Evolutionary conservation across 352 stramenopile species (phyloP).

Genomic region (Phytophthora litchii): DNA sequence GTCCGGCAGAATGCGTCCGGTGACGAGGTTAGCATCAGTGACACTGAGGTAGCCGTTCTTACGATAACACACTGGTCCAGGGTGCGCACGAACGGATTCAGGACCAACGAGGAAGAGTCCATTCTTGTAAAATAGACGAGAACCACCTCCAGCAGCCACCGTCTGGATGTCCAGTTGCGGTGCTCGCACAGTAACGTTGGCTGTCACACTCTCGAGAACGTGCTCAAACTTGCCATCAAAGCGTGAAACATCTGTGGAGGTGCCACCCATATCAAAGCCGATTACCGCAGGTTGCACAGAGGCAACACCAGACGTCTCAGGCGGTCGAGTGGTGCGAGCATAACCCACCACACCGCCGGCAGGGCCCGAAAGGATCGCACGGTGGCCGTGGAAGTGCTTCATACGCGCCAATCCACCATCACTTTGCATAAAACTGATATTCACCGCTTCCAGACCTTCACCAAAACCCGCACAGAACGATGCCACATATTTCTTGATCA

Average conservation of each 20-base stretch:
- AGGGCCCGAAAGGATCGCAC: constrained; percentile 94
- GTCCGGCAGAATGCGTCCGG: constrained; percentile 95
- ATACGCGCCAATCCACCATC: constrained; percentile 97
- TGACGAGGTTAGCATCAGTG: constrained; percentile 98
- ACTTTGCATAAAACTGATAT: constrained; percentile 99
- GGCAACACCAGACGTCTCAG: constrained; percentile 26
- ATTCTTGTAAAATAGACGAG: constrained; percentile 96
- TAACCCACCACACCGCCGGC: constrained; percentile 97
- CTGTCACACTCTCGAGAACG: constrained; percentile 98
- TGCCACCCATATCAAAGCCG: constrained; percentile 99
- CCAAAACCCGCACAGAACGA: constrained; percentile 98
- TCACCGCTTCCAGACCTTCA: constrained; percentile 83
- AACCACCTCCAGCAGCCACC: constrained; percentile 97
- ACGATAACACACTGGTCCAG: constrained; percentile 96
- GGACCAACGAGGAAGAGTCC: constrained; percentile 98
- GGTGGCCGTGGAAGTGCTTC: constrained; percentile 92
- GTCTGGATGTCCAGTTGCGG: constrained; percentile 99
- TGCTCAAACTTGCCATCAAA: constrained; percentile 98
- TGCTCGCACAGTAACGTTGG: constrained; percentile 97
- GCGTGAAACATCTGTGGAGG: constrained; percentile 97
- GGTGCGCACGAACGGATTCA: constrained; percentile 96
- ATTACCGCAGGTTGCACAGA: constrained; percentile 75
- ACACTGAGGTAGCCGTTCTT: constrained; percentile 97
- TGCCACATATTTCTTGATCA: constrained; percentile 97
- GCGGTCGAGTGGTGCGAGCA: constrained; percentile 90